Evolutionary conservation across 345 rosid species (phyloP), one percentile per base, ranked within the genome.

Genomic region (Nephelium lappaceum): DNA sequence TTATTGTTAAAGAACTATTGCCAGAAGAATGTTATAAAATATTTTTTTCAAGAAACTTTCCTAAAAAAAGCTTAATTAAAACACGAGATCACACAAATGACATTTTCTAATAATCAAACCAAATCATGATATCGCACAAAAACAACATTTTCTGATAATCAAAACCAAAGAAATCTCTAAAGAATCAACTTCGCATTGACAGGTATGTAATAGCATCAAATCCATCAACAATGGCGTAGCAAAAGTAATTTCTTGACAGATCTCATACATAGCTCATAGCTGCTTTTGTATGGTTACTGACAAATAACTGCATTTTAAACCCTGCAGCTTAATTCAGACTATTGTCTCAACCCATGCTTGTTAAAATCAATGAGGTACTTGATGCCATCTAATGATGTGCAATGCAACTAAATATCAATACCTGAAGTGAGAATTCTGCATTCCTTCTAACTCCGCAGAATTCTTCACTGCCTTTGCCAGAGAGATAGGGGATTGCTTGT

Each of bases 371-470:
- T 7, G 21, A 69, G 15, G 15, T 19, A 43, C 3, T 5, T 21
- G 57, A 71, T 49, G 23, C 36, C 12, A 53, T 69, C 9, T 14
- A 43, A 11, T 8, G 8, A 75, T 55, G 18, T 23, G 58, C 43
- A 53, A 61, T 72, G 39, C 24, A 72, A 19, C 72, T 61, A 24
- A 75, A 68, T 55, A 66, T 63, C 43, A 68, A 36, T 84, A 93
- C 98, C 98, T 92, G 77, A 95, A 87, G 83, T 93, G 99, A 84
- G 91, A 88, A 77, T 89, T 89, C 74, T 75, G 86, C 99, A 95
- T 93, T 79, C 99, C 99, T 82, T 88, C 91, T 81, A 95, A 81
- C 81, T 95, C 99, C 0, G 92, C 86, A 23, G 87, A 80, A 70
- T 95, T 93, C 83, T 95, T 95, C 80, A 95, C 78, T 67, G 99